A percentile compares a stretch with the other conserved stretches of the same genome.
These are phyloP conservation scores for Asterophora lycoperdoides DNA, from an alignment of 768 basidiomycete genomes.

Conservation along the genomic window DNA sequence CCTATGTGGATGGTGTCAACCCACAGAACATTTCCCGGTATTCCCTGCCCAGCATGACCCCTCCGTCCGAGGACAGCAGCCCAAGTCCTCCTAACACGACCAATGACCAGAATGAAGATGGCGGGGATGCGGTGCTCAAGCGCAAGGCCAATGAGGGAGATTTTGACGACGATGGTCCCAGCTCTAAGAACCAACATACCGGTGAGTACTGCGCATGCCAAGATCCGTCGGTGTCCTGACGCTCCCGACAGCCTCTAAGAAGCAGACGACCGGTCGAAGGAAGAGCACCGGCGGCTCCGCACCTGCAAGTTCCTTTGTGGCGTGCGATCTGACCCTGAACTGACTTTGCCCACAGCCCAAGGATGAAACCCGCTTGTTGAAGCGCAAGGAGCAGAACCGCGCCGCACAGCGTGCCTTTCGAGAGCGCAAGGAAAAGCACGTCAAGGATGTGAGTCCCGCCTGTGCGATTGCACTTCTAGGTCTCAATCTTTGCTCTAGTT, in stretches of 20 bases:
- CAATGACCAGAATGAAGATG: slow-evolving; percentile 33
- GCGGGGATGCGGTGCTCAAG: slow-evolving; percentile 54
- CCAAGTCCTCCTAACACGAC: slow-evolving; percentile 66
- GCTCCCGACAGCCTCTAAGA: slow-evolving; percentile 20
- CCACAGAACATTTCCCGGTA: slow-evolving; percentile 54
- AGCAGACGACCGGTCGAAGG: slow-evolving; percentile 24
- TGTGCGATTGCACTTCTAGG: background rate
- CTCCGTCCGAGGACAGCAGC: slow-evolving; percentile 73
- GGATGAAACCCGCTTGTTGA: slow-evolving; percentile 73
- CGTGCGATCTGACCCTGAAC: background rate
- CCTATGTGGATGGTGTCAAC: slow-evolving; percentile 45
- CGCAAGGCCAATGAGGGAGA: slow-evolving; percentile 72
- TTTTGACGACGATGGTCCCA: slow-evolving; percentile 60
- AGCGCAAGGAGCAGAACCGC: slow-evolving; percentile 96
- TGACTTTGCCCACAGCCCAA: slow-evolving; percentile 32
- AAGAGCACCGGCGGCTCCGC: slow-evolving; percentile 31
- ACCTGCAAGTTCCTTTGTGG: slow-evolving; percentile 21
- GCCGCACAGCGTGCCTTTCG: slow-evolving; percentile 97
- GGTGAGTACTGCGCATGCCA: slow-evolving; percentile 32
- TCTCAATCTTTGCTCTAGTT: slow-evolving; percentile 45
- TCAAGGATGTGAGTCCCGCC: slow-evolving; percentile 77
- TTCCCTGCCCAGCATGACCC: slow-evolving; percentile 48
- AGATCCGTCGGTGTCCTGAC: background rate
- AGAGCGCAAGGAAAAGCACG: slow-evolving; percentile 95
- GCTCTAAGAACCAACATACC: slow-evolving; percentile 62